Evolutionary conservation across 331 rosid species (phyloP), one percentile per base, ranked within the genome.

Genomic region (Phaseolus coccineus): DNA sequence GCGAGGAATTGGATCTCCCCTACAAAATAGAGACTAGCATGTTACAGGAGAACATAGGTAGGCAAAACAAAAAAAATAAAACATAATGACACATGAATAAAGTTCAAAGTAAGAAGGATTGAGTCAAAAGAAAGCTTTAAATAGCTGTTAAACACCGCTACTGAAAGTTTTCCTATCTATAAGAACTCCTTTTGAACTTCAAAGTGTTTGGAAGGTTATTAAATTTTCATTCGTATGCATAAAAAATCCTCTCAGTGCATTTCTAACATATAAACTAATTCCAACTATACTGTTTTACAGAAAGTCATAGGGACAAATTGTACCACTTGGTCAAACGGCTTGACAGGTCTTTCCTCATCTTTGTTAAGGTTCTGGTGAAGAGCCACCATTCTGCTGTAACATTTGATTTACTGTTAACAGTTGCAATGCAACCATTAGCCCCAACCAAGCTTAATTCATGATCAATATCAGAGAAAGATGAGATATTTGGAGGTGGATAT

Each of bases 1-100:
- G 77, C 85, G 82, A 22, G 98, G 98, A 79, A 95, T 90, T 25
- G 97, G 94, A 81, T 84, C 84, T 58, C 97, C 98, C 98, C 99
- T 95, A 78, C 91, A 87, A 80, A 78, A 73, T 30, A 77, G 27
- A 67, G 11, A 67, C 69, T 37, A 71, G 71, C 24, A 71, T 47
- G 56, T 42, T 11, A 62, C 31, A 30, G 69, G 50, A 82, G 77
- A 42, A 42, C 47, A 8, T 73, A 71, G 58, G 66, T 5, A 27
- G 19, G 68, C 62, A 82, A 56, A 74, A 72, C 13, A 56, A 61
- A 69, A 33, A 19, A 74, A 81, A 50, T 22, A 55, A 27, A 63
- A 68, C 30, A 62, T 47, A 80, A 22, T 58, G 48, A 65, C 47
- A 55, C 82, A 22, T 68, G 73, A 47, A 52, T 55, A n/a, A 28